A percentile compares a stretch with the other conserved stretches of the same genome.
These are phyloP conservation scores for Grosmannia clavigera DNA, from an alignment of 2,329 filamentous ascomycete genomes.

Conservation along the genomic window DNA sequence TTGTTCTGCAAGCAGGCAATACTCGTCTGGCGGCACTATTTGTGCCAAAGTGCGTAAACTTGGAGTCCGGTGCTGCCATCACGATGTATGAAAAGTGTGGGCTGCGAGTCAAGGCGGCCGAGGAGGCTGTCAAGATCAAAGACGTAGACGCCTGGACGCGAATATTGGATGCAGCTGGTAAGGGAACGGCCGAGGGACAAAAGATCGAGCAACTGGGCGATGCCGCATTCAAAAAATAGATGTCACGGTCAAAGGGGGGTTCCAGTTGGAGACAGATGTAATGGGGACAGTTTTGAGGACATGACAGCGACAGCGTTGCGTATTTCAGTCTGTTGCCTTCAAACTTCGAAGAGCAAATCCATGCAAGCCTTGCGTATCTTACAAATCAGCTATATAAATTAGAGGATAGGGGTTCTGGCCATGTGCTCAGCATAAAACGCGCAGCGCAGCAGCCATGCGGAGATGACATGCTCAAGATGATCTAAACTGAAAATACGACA, in stretches of 20 bases:
- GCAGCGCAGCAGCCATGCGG: not conserved
- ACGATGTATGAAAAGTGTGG: constrained; percentile 97
- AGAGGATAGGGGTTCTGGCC: too few relatives aligned
- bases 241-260: not conserved
- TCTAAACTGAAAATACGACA: not conserved
- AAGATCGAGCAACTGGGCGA: constrained; percentile 76
- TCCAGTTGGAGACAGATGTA: too few relatives aligned
- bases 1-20: constrained; percentile 79
- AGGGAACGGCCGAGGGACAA: constrained; percentile 49
- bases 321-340: too few relatives aligned
- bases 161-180: constrained; percentile 61
- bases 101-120: constrained; percentile 74
- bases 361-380: not conserved
- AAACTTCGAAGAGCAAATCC: not conserved
- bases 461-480: not conserved
- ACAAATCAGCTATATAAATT: too few relatives aligned
- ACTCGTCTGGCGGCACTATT: constrained; percentile 73
- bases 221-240: constrained; percentile 38
- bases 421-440: not conserved
- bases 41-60: constrained; percentile 70
- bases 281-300: not conserved
- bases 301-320: too few relatives aligned
- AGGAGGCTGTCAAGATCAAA: constrained; percentile 77
- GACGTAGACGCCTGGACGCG: constrained; percentile 64
- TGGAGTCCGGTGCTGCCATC: constrained; percentile 58